Base-by-base conservation (phyloP, 177 flowering plant species). In the Vitis hybrid region DNA sequence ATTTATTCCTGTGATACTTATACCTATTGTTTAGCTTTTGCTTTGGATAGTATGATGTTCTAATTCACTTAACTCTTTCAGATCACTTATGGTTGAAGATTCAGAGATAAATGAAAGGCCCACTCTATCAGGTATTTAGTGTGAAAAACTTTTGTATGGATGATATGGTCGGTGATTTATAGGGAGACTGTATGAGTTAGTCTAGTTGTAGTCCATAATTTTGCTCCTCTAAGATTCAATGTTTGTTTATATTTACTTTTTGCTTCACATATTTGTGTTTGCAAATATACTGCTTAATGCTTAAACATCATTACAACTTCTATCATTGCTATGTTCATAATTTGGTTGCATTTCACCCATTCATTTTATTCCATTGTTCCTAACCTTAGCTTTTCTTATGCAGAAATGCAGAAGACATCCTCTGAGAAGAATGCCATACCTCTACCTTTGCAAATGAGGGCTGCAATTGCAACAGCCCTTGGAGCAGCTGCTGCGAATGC, bases 401-500 rank as follows among this genome's bases (percentile, higher is more conserved):
- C 83, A 93, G 94, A 76, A 69, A 46, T 70, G 63, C 60, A 59
- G 60, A 81, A 74, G 58, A 69, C 61, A 60, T 64, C 75, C 6
- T 0, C 75, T 27, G 79, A 59, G 67, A 81, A 76, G 67, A 81
- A 75, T 61, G 75, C 71, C 6, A 70, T 87, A 24, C 85, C 95
- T 68, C 70, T 80, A 30, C 75, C 88, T 46, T 74, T 92, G 76
- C 84, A 80, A 73, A 80, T 86, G 52, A 86, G 91, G 80, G 88
- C 89, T 65, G 91, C 91, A 15, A 77, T 81, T 72, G 99, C 90
- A 68, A 87, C 97, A 10, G 93, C 97, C 58, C 89, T 96, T 60
- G 99, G 98, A 19, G 87, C 91, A 67, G 95, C 94, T 72, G 97
- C 93, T 83, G 94, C 94, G 70, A 89, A 78, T 81, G 90, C 97